Percentiles rank a stretch among this genome's conserved stretches.
Evolutionary conservation across 192 early-diverging fungal genomes (phyloP).

Genomic region (Rhizophagus sp.): DNA sequence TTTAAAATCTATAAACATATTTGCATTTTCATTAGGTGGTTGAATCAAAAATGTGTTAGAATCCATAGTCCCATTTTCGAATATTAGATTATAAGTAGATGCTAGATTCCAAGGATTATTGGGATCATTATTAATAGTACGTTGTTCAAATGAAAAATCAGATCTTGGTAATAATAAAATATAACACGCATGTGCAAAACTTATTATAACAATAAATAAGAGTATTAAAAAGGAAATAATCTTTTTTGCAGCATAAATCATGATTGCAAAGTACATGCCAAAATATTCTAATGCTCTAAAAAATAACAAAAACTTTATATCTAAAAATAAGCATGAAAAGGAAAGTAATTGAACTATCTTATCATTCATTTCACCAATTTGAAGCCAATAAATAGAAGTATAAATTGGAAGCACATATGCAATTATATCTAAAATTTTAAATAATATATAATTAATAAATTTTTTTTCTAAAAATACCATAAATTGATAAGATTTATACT

Average conservation of each 20-base stretch:
- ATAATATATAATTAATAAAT: not conserved
- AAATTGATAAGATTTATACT: no score
- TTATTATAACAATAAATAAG: not conserved
- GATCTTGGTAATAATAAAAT: not conserved
- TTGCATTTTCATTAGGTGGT: not conserved
- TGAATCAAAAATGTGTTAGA: no score
- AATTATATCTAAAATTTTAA: not conserved
- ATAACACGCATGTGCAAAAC: not conserved
- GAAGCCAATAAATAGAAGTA: not conserved
- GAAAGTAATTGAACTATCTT: not conserved
- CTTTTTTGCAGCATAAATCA: not conserved
- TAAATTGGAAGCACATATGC: not conserved
- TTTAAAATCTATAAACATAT: not conserved
- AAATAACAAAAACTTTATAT: slow-evolving; percentile 1
- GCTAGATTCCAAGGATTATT: not conserved
- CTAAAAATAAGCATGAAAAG: slow-evolving; percentile 6
- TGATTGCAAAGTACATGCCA: slow-evolving; percentile 6
- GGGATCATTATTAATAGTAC: no score
- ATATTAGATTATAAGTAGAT: not conserved
- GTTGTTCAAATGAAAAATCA: no score
- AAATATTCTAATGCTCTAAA: not conserved
- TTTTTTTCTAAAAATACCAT: no score
- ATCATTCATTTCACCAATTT: no score
- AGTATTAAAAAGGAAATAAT: not conserved
- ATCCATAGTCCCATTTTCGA: no score